These are phyloP conservation scores for Cladosporium velox DNA, from an alignment of 2,329 filamentous ascomycete genomes.

Conservation along the genomic window DNA sequence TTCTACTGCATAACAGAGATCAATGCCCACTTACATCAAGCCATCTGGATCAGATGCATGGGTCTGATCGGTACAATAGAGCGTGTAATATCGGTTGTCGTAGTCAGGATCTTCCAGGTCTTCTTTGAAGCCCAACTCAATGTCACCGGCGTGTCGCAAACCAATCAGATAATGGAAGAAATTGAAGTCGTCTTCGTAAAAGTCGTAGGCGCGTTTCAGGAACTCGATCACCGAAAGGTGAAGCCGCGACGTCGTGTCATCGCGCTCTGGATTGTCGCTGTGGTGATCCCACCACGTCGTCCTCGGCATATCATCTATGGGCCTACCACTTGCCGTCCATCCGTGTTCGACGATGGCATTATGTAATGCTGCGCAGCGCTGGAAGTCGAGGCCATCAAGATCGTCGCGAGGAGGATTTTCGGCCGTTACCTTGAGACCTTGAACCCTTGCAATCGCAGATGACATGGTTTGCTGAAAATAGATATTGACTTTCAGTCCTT, in stretches of 20 bases:
- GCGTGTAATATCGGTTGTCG: not conserved
- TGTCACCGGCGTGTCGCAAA: not conserved
- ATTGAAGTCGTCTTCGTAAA: conserved; percentile 3
- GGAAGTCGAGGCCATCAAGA: not conserved
- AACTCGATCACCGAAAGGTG: not conserved
- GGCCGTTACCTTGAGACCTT: not conserved
- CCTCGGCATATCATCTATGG: not conserved
- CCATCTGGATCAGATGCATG: conserved; percentile 4
- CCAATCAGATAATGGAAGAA: conserved; percentile 7
- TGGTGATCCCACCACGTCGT: not conserved
- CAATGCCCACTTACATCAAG: not conserved
- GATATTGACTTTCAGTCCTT: not conserved
- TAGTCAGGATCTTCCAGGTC: not conserved
- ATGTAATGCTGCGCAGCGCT: not conserved
- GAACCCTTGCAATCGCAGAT: not conserved
- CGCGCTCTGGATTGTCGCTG: not conserved
- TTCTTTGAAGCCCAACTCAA: not conserved
- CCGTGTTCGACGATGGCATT: conserved; percentile 5
- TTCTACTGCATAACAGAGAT: not conserved
- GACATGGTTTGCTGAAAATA: not conserved
- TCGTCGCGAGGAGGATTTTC: not conserved
- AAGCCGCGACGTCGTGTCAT: not conserved
- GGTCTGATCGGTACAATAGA: not conserved
- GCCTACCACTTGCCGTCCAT: not conserved
- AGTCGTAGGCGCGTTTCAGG: conserved; percentile 1